These are phyloP conservation scores for Fusarium tanahbumbuense DNA, from an alignment of 2,329 filamentous ascomycete species.

Conservation along the genomic window DNA sequence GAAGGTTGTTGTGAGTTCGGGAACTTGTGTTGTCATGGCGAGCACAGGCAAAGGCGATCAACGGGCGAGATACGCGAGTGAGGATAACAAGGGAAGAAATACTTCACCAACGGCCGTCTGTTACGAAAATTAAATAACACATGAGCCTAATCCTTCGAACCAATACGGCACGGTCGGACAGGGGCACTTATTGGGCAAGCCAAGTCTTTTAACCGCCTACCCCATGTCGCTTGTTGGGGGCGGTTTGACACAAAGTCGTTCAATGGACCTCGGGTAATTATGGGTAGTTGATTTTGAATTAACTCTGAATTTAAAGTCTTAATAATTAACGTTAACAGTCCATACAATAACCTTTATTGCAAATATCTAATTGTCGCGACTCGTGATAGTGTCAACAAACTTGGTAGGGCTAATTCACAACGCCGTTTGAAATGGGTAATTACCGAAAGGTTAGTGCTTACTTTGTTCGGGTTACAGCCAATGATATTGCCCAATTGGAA, in stretches of 20 bases:
- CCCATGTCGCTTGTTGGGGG: too few relatives aligned
- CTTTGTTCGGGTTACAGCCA: neutral
- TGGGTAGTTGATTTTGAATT: neutral
- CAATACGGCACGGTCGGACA: neutral
- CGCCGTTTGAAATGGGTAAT: neutral
- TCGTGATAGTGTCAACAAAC: neutral
- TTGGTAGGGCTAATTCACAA: neutral
- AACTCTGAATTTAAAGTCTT: too few relatives aligned
- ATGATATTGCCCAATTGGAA: accelerated
- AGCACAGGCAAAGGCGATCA: too few relatives aligned
- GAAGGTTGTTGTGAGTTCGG: constrained; percentile 13
- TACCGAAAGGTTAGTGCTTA: neutral
- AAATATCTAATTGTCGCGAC: neutral
- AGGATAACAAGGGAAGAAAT: neutral
- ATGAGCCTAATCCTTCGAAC: neutral
- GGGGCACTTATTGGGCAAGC: neutral
- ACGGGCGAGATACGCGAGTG: too few relatives aligned
- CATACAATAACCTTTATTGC: neutral
- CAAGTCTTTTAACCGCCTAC: neutral
- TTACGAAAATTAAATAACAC: neutral
- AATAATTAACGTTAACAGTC: too few relatives aligned
- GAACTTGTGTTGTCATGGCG: constrained; percentile 1
- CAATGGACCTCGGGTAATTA: neutral
- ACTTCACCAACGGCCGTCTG: neutral
- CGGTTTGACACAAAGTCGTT: neutral